phyloP scores from a whole-genome alignment of 345 rosid species.

The Melaleuca quinquenervia region DNA sequence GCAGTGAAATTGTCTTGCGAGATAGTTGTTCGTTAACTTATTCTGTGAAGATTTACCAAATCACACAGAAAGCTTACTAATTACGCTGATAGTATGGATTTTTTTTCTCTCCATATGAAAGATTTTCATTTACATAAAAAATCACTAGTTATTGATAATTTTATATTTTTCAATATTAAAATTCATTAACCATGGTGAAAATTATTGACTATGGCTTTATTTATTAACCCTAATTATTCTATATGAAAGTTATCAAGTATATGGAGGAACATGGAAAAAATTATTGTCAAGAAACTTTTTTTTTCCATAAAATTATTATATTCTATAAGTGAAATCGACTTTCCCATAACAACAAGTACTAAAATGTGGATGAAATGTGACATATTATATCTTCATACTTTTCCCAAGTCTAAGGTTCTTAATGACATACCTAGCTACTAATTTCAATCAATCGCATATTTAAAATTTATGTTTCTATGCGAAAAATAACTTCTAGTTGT shows the following conservation, averaged over 20 bases:
- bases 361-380: background rate
- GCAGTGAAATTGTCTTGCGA: background rate
- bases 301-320: background rate
- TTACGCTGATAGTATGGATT: accelerated
- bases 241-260: background rate
- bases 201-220: background rate
- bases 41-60: accelerated
- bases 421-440: background rate
- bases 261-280: background rate
- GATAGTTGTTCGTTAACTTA: background rate
- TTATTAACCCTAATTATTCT: background rate
- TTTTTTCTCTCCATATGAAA: background rate
- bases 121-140: background rate
- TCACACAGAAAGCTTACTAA: background rate
- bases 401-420: background rate
- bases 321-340: background rate
- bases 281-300: too few relatives aligned
- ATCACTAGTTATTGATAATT: background rate
- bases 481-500: background rate
- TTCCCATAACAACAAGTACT: background rate
- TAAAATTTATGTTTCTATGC: background rate
- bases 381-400: background rate
- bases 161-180: background rate
- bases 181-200: background rate
- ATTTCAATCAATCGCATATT: background rate